A percentile compares a stretch with the other conserved stretches of the same genome.
These are phyloP conservation scores for Nymphaea colorata DNA, from an alignment of 164 flowering plant species.

Conservation along the genomic window DNA sequence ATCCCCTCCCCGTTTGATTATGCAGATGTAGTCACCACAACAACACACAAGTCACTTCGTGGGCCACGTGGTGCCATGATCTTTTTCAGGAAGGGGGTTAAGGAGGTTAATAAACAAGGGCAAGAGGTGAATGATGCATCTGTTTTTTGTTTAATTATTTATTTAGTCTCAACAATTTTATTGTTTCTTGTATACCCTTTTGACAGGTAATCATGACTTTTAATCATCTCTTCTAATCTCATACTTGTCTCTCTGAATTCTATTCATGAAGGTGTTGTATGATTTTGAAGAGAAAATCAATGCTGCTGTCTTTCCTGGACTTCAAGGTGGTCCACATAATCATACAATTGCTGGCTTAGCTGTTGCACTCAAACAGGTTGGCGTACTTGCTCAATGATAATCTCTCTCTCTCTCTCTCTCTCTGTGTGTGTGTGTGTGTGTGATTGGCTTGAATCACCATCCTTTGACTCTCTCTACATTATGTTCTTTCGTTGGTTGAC, in stretches of 20 bases:
- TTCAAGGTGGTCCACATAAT: constrained; percentile 99
- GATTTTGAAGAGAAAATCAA: constrained; percentile 97
- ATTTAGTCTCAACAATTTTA: no score
- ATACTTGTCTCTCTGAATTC: no score
- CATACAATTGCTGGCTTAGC: constrained; percentile 97
- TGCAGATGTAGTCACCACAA: constrained; percentile 97
- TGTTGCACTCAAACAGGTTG: constrained; percentile 93
- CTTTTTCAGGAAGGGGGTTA: constrained; percentile 79
- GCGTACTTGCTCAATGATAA: neutral
- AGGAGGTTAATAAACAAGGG: constrained; percentile 80
- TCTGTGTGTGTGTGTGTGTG: no score
- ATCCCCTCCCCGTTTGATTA: constrained; percentile 97
- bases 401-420: no score
- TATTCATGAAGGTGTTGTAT: constrained; percentile 62
- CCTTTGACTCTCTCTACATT: no score
- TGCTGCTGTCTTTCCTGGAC: constrained; percentile 96
- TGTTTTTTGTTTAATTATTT: no score
- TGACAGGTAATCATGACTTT: no score
- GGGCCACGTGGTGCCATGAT: constrained; percentile 99
- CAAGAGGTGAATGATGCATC: constrained; percentile 38
- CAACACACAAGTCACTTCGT: constrained; percentile 99
- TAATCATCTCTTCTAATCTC: no score
- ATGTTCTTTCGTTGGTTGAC: no score
- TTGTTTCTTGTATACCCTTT: no score
- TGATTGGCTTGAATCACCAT: no score